A percentile compares a stretch with the other conserved stretches of the same genome.
phyloP scores from a whole-genome alignment of 495 filamentous ascomycete genomes.

The Penicillium lagena region DNA sequence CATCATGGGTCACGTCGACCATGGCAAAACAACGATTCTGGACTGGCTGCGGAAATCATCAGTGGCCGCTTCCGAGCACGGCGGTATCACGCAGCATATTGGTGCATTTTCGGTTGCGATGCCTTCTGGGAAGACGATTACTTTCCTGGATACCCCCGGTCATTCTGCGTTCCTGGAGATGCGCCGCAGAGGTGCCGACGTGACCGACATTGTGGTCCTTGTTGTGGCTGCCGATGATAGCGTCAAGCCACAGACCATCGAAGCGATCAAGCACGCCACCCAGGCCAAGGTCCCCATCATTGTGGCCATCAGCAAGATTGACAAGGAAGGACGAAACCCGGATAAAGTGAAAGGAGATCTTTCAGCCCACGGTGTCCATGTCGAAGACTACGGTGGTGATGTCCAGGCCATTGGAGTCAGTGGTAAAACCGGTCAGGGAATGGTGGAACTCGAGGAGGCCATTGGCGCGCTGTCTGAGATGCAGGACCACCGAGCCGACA shows the following conservation, averaged over 20 bases:
- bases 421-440: conserved; percentile 89
- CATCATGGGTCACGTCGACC: conserved; percentile 99
- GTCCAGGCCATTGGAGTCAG: conserved; percentile 86
- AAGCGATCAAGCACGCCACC: conserved; percentile 92
- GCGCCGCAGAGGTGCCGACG: conserved; percentile 90
- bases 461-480: conserved; percentile 78
- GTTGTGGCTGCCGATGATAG: conserved; percentile 97
- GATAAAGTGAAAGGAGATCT: conserved; percentile 87
- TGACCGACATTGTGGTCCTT: conserved; percentile 94
- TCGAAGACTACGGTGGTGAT: conserved; percentile 94
- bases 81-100: conserved; percentile 98
- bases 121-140: conserved; percentile 79
- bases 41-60: conserved; percentile 93
- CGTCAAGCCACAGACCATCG: conserved; percentile 94
- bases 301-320: conserved; percentile 97
- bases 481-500: conserved; percentile 80
- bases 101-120: conserved; percentile 94
- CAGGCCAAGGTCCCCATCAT: conserved; percentile 91
- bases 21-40: conserved; percentile 95
- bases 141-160: conserved; percentile 95
- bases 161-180: conserved; percentile 94
- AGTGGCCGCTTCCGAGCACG: conserved; percentile 83
- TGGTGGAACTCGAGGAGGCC: conserved; percentile 87
- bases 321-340: conserved; percentile 73
- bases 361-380: conserved; percentile 74